A percentile compares a stretch with the other conserved stretches of the same genome.
Conservation (phyloP, 2,329 filamentous ascomycete species). For the Cytospora paraplurivora region DNA sequence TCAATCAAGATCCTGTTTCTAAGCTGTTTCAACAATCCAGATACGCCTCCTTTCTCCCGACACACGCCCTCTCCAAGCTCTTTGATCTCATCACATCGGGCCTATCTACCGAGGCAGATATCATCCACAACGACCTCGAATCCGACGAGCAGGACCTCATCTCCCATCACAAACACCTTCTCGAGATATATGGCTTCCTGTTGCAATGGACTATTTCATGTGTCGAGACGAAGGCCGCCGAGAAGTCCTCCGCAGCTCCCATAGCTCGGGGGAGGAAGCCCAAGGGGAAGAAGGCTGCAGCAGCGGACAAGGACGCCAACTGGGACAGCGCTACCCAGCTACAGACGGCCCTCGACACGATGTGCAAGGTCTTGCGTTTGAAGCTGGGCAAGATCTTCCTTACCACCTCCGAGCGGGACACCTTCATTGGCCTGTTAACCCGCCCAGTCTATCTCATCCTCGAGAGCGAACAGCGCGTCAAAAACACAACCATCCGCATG, state of each 20-base stretch:
- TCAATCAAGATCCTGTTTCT: constrained; percentile 56
- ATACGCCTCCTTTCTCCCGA: constrained; percentile 77
- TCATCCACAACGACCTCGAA: constrained; percentile 83
- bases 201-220: constrained; percentile 93
- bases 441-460: constrained; percentile 90
- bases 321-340: constrained; percentile 93
- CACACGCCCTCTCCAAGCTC: constrained; percentile 85
- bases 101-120: constrained; percentile 81
- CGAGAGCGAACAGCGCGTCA: constrained; percentile 90
- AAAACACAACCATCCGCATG: constrained; percentile 88
- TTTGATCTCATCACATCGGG: constrained; percentile 89
- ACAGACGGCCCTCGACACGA: constrained; percentile 84
- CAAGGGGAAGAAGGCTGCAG: constrained; percentile 70
- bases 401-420: constrained; percentile 94
- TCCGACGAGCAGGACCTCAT: constrained; percentile 88
- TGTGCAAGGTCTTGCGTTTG: constrained; percentile 93
- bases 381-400: constrained; percentile 92
- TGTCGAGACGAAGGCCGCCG: constrained; percentile 91
- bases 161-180: constrained; percentile 82
- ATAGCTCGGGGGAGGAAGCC: constrained; percentile 72
- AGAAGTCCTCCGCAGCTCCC: constrained; percentile 76
- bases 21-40: constrained; percentile 69
- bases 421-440: constrained; percentile 89
- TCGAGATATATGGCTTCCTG: constrained; percentile 93
- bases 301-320: constrained; percentile 65